Percentiles rank a stretch among this genome's conserved stretches.
phyloP scores from a whole-genome alignment of 2,329 filamentous ascomycete genomes.

The Trematosphaeria pertusa region DNA sequence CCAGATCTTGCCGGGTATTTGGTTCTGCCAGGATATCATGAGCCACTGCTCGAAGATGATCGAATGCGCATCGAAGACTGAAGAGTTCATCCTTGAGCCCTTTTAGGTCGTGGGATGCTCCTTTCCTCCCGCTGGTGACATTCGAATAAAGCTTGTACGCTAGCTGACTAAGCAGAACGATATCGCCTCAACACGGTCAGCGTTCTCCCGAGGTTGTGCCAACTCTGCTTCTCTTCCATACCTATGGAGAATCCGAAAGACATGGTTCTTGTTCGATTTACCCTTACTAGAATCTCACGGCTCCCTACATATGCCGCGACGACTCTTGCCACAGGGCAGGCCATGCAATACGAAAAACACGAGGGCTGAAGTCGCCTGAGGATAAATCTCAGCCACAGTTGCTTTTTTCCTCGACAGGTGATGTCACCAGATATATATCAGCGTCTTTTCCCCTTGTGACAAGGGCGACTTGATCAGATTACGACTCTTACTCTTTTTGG shows the following conservation, averaged over 20 bases:
- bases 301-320: too few relatives aligned
- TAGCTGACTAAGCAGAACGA: constrained; percentile 6
- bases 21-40: constrained; percentile 5
- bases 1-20: constrained; percentile 2
- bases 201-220: too few relatives aligned
- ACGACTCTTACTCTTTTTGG: too few relatives aligned
- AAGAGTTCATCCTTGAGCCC: constrained; percentile 8
- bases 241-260: constrained; percentile 12
- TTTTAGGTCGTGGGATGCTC: constrained; percentile 5
- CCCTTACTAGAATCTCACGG: neutral
- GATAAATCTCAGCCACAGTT: too few relatives aligned
- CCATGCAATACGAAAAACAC: neutral
- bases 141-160: constrained; percentile 8
- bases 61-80: constrained; percentile 6
- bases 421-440: too few relatives aligned
- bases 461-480: too few relatives aligned
- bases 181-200: constrained; percentile 3
- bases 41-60: constrained; percentile 5
- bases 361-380: too few relatives aligned
- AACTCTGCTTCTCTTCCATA: neutral
- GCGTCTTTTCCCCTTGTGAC: too few relatives aligned
- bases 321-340: too few relatives aligned
- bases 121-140: neutral
- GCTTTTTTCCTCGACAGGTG: too few relatives aligned
- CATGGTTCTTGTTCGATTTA: neutral